Evolutionary conservation across 2,329 filamentous ascomycete species (phyloP).

Genomic region (Cercospora sojina): DNA sequence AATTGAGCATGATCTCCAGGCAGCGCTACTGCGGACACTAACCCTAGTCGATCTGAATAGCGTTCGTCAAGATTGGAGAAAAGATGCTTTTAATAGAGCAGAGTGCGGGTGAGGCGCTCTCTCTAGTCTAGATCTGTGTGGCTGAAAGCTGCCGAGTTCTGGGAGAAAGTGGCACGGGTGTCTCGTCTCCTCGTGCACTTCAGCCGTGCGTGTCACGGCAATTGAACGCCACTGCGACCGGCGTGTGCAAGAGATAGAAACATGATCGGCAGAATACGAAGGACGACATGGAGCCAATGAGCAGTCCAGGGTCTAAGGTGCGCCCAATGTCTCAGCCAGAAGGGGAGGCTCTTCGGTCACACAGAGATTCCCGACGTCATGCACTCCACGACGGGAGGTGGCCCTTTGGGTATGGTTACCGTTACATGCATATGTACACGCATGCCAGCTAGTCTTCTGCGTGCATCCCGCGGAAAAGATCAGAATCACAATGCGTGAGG

Average conservation of each 20-base stretch:
- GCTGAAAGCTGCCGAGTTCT: not conserved
- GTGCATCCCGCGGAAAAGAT: not conserved
- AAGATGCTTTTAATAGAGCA: constrained; percentile 6
- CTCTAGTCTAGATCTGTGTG: constrained; percentile 6
- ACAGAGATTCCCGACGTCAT: constrained; percentile 12
- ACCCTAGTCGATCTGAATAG: constrained; percentile 5
- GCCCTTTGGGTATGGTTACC: not conserved
- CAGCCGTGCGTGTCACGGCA: not conserved
- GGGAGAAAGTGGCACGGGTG: not conserved
- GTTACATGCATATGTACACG: constrained; percentile 1
- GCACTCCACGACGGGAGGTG: not conserved
- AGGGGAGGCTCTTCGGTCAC: constrained; percentile 8
- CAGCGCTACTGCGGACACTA: constrained; percentile 1
- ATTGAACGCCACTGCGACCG: not conserved
- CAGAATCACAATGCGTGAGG: not conserved
- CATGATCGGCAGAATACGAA: not conserved
- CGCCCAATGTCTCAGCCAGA: constrained; percentile 2
- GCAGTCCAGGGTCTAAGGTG: not conserved
- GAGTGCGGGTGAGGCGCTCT: constrained; percentile 1
- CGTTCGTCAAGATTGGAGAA: not conserved
- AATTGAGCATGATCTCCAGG: not conserved
- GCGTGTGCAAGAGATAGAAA: not conserved
- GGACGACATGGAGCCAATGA: not conserved
- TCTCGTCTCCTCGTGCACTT: not conserved
- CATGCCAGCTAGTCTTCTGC: not conserved